Evolutionary conservation across 2,329 filamentous ascomycete genomes (phyloP).

Genomic region (Fusarium sp.): DNA sequence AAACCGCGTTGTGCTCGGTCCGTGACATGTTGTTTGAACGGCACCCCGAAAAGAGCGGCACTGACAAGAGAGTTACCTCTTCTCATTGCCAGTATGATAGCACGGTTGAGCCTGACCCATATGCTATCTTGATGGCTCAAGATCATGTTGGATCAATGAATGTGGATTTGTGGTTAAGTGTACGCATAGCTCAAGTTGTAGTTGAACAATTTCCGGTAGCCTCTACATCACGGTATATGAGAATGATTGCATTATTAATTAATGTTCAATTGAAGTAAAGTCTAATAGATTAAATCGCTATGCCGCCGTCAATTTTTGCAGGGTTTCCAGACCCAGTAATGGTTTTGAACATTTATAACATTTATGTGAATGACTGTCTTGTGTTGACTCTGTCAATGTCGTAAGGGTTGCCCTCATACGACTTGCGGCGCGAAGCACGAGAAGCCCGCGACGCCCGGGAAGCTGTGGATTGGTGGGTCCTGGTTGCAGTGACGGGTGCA

Average conservation of each 20-base stretch:
- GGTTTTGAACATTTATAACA: constrained; percentile 18
- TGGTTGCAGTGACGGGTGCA: constrained; percentile 26
- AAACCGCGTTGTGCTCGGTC: too few relatives aligned
- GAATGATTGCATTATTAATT: neutral
- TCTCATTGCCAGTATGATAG: too few relatives aligned
- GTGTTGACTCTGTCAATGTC: constrained; percentile 43
- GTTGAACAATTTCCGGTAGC: too few relatives aligned
- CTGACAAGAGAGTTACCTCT: too few relatives aligned
- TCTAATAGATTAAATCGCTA: constrained; percentile 33
- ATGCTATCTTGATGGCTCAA: too few relatives aligned
- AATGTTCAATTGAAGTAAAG: constrained; percentile 14
- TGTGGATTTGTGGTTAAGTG: too few relatives aligned
- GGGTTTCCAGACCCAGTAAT: constrained; percentile 11
- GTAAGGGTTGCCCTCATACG: constrained; percentile 41
- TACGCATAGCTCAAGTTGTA: too few relatives aligned
- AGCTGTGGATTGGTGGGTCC: constrained; percentile 24
- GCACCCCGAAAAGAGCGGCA: too few relatives aligned
- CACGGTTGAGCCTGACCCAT: too few relatives aligned
- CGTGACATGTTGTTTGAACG: too few relatives aligned
- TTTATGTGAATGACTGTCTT: constrained; percentile 38
- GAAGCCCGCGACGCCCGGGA: constrained; percentile 18
- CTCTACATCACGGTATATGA: neutral
- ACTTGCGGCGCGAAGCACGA: constrained; percentile 32
- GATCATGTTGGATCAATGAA: too few relatives aligned
- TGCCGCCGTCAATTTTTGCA: constrained; percentile 13